A percentile compares a stretch with the other conserved stretches of the same genome.
Conservation (phyloP, 1,284 basidiomycete genomes). For the Volvariella surrecta region DNA sequence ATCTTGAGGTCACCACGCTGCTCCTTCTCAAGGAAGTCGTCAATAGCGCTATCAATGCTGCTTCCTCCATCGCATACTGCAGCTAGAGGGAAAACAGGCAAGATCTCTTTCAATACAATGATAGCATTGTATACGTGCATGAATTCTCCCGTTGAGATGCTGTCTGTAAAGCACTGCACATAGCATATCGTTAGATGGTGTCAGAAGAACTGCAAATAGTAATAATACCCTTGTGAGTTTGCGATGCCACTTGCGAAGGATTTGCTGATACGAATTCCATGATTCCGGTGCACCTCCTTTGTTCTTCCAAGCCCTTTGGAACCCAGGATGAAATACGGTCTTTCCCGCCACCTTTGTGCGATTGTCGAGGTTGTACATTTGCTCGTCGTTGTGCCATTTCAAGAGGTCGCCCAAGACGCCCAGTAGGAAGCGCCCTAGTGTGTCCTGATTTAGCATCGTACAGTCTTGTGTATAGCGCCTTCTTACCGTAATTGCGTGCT, state of each 20-base stretch:
- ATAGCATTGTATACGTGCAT: constrained; percentile 95
- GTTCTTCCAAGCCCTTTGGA: constrained; percentile 44
- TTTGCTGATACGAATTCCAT: constrained; percentile 64
- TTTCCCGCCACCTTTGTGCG: constrained; percentile 59
- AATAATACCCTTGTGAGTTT: constrained; percentile 53
- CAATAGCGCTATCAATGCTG: constrained; percentile 53
- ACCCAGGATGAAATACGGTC: constrained; percentile 54
- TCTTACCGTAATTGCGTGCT: constrained; percentile 89
- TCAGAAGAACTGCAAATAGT: constrained; percentile 3
- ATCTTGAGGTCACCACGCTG: constrained; percentile 79
- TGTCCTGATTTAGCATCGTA: constrained; percentile 6
- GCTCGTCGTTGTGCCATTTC: constrained; percentile 71
- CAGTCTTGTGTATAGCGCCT: constrained; percentile 12
- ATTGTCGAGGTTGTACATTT: constrained; percentile 57
- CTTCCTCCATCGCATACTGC: constrained; percentile 45
- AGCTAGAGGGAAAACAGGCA: constrained; percentile 79
- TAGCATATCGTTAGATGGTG: constrained; percentile 4
- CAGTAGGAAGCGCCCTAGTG: constrained; percentile 73
- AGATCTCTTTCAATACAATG: constrained; percentile 81
- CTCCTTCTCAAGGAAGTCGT: constrained; percentile 65
- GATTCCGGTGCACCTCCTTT: constrained; percentile 38
- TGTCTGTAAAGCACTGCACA: constrained; percentile 49
- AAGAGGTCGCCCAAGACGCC: constrained; percentile 71
- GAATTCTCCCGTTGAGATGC: constrained; percentile 73
- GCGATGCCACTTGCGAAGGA: constrained; percentile 79